Conservation (phyloP, 2,329 filamentous ascomycete species). For the Leptographium procerum region DNA sequence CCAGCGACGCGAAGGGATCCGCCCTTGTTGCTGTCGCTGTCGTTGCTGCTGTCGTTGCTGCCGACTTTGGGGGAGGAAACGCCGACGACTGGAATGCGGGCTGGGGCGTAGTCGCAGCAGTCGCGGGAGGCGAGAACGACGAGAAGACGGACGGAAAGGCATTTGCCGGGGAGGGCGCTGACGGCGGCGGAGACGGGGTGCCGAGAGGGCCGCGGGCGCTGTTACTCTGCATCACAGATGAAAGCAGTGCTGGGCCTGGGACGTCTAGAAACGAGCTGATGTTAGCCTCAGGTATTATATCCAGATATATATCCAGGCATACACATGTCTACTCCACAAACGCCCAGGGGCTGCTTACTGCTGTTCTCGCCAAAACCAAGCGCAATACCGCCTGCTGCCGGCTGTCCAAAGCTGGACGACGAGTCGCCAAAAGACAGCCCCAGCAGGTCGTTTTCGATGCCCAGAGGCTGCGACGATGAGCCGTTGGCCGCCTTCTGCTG, state of each 20-base stretch:
- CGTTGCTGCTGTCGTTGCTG: conserved; percentile 19
- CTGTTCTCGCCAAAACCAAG: conserved; percentile 64
- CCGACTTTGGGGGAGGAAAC: conserved; percentile 30
- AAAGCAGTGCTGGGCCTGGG: conserved; percentile 53
- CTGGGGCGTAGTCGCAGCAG: conserved; percentile 33
- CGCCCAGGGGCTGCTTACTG: conserved; percentile 39
- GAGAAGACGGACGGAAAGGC: conserved; percentile 40
- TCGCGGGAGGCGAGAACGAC: conserved; percentile 39
- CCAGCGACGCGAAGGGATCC: conserved; percentile 45
- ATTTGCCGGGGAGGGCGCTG: conserved; percentile 1
- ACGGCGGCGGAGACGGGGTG: conserved; percentile 9
- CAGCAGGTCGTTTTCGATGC: conserved; percentile 80
- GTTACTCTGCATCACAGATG: conserved; percentile 50
- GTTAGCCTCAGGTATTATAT: background rate
- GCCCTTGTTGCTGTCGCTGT: conserved; percentile 21
- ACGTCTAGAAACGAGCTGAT: conserved; percentile 33
- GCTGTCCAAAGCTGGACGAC: conserved; percentile 50
- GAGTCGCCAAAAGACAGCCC: conserved; percentile 68
- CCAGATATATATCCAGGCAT: too few species aligned
- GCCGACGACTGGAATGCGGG: conserved; percentile 34
- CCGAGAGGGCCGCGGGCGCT: conserved; percentile 36
- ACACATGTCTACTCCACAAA: too few species aligned
- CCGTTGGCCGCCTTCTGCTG: background rate
- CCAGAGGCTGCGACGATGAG: conserved; percentile 42
- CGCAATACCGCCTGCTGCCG: conserved; percentile 61